Conservation (phyloP, 139 green algal species). For the Chlorella sorokiniana region DNA sequence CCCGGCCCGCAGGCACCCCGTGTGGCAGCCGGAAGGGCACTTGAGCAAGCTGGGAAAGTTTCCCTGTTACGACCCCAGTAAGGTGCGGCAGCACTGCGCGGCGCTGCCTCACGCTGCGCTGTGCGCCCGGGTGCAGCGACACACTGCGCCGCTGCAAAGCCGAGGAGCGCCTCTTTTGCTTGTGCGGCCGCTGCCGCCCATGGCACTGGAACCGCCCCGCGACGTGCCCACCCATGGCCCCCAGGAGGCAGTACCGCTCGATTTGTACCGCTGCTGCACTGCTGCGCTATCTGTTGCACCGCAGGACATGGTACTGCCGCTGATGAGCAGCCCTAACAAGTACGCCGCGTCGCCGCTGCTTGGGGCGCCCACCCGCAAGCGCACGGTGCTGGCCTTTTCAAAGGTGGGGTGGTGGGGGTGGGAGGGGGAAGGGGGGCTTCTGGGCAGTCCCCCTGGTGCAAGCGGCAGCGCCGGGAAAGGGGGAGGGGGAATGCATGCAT, state of each 20-base stretch:
- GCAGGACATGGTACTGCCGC: constrained; percentile 58
- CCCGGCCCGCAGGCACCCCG: constrained; percentile 14
- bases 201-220: too few relatives aligned
- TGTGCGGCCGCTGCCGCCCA: too few relatives aligned
- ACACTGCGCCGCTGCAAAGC: too few relatives aligned
- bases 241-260: background rate
- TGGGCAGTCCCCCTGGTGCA: too few relatives aligned
- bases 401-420: background rate
- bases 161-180: too few relatives aligned
- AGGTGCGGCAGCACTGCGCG: background rate
- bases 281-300: background rate
- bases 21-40: constrained; percentile 25
- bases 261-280: background rate
- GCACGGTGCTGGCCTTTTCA: constrained; percentile 54
- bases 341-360: constrained; percentile 37
- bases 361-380: constrained; percentile 1
- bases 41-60: constrained; percentile 33
- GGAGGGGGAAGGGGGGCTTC: too few relatives aligned
- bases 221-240: background rate
- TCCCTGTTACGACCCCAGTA: constrained; percentile 46
- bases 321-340: constrained; percentile 43
- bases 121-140: background rate
- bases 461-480: too few relatives aligned
- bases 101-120: background rate
- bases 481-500: too few relatives aligned